Evolutionary conservation across 116 monocot species (phyloP), one percentile per base, ranked within the genome.

Genomic region (Trichopus zeylanicus): DNA sequence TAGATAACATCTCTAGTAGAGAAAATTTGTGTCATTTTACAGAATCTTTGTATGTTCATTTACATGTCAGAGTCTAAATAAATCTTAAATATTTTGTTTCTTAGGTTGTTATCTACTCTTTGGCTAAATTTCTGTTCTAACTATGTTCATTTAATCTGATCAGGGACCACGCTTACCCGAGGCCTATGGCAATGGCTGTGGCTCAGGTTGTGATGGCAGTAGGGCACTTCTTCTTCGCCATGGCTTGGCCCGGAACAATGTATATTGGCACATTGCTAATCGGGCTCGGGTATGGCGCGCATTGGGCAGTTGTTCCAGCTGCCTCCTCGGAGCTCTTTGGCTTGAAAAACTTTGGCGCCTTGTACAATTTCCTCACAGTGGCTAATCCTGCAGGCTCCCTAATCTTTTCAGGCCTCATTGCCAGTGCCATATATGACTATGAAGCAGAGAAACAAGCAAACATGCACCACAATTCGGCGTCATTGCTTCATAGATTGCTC

Each of bases 231-330:
- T 73, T 75, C 61, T 67, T 90, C 24, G 97, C 87, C 3, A 91
- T 97, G 83, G 97, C 64, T 28, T 90, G 83, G 87, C 87, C 90
- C 3, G 87, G 91, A 24, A 56, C 84, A 27, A 81, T 97, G 75
- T 91, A 97, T 59, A 65, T 78, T 3, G 81, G 73, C 15, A 84
- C 97, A 5, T 55, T 97, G 26, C 68, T 91, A 9, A 79, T 87
- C 15, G 97, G 97, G 22, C 73, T 97, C 2, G 87, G 91, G 15
- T 91, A 84, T 24, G 97, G 97, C 31, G 87, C 84, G 35, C 91
- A 97, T 57, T 97, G 87, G 97, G 78, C 91, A 20, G 84, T 97
- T 23, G 91, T 84, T 6, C 87, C 90, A 1, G 91, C 97, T 13
- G 81, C 87, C 3, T 78, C 76, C 29, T 97, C 91, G 18, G 91